phyloP scores from a whole-genome alignment of 164 flowering plant species.

The Annona cherimola region DNA sequence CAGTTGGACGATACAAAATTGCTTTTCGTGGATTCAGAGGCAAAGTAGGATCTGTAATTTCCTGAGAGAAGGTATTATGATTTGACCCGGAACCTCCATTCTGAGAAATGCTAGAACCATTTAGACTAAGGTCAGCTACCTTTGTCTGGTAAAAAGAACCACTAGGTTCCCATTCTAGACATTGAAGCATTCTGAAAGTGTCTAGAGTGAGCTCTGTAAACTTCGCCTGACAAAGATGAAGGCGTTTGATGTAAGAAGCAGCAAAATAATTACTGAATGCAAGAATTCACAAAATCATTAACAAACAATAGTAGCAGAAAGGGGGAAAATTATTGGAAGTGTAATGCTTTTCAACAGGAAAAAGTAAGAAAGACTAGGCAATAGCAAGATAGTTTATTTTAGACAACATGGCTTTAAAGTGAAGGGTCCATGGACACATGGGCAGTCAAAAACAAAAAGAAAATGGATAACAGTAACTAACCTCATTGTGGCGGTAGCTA shows the following conservation, averaged over 20 bases:
- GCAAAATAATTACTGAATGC: too few species aligned
- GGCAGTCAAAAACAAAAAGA: not conserved
- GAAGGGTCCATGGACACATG: not conserved
- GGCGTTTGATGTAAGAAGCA: not conserved
- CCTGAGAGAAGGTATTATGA: conserved; percentile 38
- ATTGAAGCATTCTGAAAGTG: conserved; percentile 86
- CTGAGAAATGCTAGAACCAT: conserved; percentile 30
- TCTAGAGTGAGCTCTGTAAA: conserved; percentile 82
- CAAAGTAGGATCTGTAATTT: conserved; percentile 67
- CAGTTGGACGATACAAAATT: conserved; percentile 65
- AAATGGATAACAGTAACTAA: conserved; percentile 17
- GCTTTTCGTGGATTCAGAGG: conserved; percentile 85
- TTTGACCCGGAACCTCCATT: conserved; percentile 42
- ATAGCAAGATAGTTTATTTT: not conserved
- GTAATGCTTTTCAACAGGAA: not conserved
- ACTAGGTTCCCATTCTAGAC: conserved; percentile 95
- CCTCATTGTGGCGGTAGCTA: conserved; percentile 91
- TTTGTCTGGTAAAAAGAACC: conserved; percentile 68
- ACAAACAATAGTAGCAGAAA: not conserved
- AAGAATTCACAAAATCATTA: not conserved
- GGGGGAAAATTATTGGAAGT: not conserved
- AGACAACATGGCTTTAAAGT: not conserved
- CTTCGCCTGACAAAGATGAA: conserved; percentile 55
- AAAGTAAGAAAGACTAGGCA: not conserved
- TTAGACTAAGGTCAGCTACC: conserved; percentile 18